A percentile compares a stretch with the other conserved stretches of the same genome.
Conservation (phyloP, 108 stramenopile genomes). For the Skeletonema potamos region DNA sequence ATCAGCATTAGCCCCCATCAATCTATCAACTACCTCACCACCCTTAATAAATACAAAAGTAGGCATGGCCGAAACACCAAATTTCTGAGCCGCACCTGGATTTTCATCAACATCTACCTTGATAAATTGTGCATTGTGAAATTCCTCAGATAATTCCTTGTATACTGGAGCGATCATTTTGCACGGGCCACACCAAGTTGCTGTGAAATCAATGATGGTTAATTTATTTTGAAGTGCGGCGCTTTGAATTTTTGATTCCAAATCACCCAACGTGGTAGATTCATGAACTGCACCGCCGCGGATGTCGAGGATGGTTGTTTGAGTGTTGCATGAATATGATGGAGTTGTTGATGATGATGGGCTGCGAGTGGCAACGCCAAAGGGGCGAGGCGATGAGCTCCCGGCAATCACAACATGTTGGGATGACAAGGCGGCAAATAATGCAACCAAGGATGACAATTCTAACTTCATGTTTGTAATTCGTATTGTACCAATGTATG, state of each 20-base stretch:
- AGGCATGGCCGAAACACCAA: slow-evolving; percentile 86
- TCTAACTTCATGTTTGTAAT: not conserved
- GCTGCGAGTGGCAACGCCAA: not conserved
- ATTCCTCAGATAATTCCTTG: slow-evolving; percentile 65
- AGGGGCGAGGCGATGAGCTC: not conserved
- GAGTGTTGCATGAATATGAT: not conserved
- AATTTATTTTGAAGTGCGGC: slow-evolving; percentile 64
- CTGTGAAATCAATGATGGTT: slow-evolving; percentile 88
- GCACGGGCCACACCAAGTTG: slow-evolving; percentile 87
- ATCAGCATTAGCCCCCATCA: slow-evolving; percentile 75
- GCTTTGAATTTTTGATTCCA: slow-evolving; percentile 62
- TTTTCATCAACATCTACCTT: slow-evolving; percentile 93
- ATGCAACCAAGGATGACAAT: not conserved
- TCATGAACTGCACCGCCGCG: slow-evolving; percentile 77
- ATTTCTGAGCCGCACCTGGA: slow-evolving; percentile 80
- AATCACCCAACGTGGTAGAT: slow-evolving; percentile 58
- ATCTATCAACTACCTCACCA: slow-evolving; percentile 80
- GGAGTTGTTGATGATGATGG: too few relatives aligned
- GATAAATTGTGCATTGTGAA: slow-evolving; percentile 65
- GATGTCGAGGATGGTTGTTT: slow-evolving; percentile 16
- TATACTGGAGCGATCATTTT: slow-evolving; percentile 85
- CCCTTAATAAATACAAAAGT: slow-evolving; percentile 89
- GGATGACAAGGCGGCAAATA: not conserved
- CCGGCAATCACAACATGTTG: not conserved
- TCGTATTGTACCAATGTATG: not conserved